A percentile compares a stretch with the other conserved stretches of the same genome.
These are phyloP conservation scores for Hamamelis virginiana DNA, from an alignment of 164 flowering plant genomes.

Conservation along the genomic window DNA sequence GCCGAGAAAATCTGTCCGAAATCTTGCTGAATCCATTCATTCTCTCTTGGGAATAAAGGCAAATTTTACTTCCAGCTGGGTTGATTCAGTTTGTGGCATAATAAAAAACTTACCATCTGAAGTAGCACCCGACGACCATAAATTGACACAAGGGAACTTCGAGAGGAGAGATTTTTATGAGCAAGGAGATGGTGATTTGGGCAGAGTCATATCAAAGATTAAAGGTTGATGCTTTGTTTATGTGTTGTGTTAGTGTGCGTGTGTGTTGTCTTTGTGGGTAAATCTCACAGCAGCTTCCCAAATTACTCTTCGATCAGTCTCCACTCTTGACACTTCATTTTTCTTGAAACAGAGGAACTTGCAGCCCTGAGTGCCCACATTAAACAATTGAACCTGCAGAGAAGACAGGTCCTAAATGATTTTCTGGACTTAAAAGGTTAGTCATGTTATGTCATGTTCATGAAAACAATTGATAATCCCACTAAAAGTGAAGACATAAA, in stretches of 20 bases:
- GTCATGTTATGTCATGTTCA: neutral
- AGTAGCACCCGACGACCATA: slow-evolving; percentile 12
- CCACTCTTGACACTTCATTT: no score
- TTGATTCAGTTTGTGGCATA: slow-evolving; percentile 45
- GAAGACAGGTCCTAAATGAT: slow-evolving; percentile 47
- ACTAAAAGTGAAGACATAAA: no score
- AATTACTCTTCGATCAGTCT: no score
- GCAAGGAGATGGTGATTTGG: slow-evolving; percentile 15
- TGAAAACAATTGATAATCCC: no score
- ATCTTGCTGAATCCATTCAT: slow-evolving; percentile 41
- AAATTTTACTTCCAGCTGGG: slow-evolving; percentile 47
- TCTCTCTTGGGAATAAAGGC: slow-evolving; percentile 47
- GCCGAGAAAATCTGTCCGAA: slow-evolving; percentile 26
- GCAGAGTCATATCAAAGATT: slow-evolving; percentile 17
- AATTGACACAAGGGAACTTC: neutral
- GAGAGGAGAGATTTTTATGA: slow-evolving; percentile 9
- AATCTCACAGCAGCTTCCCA: neutral
- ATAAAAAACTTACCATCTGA: slow-evolving; percentile 31
- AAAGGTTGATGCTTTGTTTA: slow-evolving; percentile 22
- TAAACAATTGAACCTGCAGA: slow-evolving; percentile 35
- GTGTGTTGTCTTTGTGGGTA: neutral
- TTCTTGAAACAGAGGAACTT: slow-evolving; percentile 38
- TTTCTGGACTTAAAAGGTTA: slow-evolving; percentile 58
- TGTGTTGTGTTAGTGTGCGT: neutral
- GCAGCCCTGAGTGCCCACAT: slow-evolving; percentile 22